Conservation (phyloP, 2,329 filamentous ascomycete species). For the Thielaviopsis populi region DNA sequence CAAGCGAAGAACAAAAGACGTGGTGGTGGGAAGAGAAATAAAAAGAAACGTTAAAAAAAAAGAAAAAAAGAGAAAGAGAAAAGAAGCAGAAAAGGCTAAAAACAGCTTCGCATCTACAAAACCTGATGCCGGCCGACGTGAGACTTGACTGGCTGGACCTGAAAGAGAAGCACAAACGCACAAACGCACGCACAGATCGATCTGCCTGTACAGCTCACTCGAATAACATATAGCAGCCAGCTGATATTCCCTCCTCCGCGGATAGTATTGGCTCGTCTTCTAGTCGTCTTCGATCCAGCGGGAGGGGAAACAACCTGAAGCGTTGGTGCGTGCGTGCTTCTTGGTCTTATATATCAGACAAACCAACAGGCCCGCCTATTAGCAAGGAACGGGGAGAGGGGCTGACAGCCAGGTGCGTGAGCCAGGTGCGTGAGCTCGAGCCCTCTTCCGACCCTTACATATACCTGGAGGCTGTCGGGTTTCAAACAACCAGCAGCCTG, state of each 20-base stretch:
- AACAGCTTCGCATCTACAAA: slow-evolving; percentile 3
- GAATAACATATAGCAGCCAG: slow-evolving; percentile 3
- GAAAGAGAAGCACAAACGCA: background rate
- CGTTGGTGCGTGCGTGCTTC: slow-evolving; percentile 3
- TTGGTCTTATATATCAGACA: slow-evolving; percentile 1
- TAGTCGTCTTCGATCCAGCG: slow-evolving; percentile 1
- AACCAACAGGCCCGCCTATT: background rate
- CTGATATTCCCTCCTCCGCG: slow-evolving; percentile 1
- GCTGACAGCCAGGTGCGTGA: background rate
- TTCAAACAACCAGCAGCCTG: background rate
- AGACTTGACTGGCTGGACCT: background rate
- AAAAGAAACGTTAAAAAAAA: background rate
- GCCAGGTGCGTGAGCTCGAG: background rate
- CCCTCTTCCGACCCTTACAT: slow-evolving; percentile 1
- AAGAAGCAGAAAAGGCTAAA: background rate
- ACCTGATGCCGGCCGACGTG: background rate
- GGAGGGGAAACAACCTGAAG: slow-evolving; percentile 1
- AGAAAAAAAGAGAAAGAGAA: background rate
- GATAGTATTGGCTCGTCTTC: slow-evolving; percentile 1
- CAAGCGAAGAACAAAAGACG: background rate
- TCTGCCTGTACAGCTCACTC: slow-evolving; percentile 3
- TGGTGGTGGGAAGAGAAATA: background rate
- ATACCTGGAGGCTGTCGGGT: background rate
- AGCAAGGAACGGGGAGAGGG: background rate
- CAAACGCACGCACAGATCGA: background rate